Evolutionary conservation across 1,139 yeast genomes (phyloP).

Genomic region (Suhomyces chickasaworum): DNA sequence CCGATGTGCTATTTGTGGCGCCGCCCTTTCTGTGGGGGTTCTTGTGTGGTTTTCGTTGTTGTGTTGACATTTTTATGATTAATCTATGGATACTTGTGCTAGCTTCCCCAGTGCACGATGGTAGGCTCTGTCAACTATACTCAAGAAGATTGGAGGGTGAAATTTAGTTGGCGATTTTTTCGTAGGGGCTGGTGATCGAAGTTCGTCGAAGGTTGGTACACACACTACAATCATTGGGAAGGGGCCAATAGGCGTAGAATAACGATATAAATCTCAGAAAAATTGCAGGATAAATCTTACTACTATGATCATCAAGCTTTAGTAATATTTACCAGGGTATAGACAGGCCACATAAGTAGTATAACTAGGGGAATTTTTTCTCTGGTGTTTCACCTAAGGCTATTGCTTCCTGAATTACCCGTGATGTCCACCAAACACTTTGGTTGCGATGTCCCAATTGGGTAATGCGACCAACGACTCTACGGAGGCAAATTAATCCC

Average conservation of each 20-base stretch:
- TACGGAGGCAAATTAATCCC: background rate
- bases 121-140: slow-evolving; percentile 13
- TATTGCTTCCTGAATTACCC: background rate
- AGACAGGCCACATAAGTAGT: too few species aligned
- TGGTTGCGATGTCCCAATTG: background rate
- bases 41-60: slow-evolving; percentile 45
- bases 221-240: slow-evolving; percentile 7
- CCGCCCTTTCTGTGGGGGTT: slow-evolving; percentile 47
- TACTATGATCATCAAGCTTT: too few species aligned
- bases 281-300: too few species aligned
- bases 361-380: too few species aligned
- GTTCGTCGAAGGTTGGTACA: slow-evolving; percentile 13
- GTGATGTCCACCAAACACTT: background rate
- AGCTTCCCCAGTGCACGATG: slow-evolving; percentile 12
- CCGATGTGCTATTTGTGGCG: slow-evolving; percentile 19
- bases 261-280: background rate
- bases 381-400: background rate
- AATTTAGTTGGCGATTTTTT: slow-evolving; percentile 12
- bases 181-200: slow-evolving; percentile 16
- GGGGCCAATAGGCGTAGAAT: background rate
- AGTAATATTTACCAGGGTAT: too few species aligned
- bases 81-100: slow-evolving; percentile 12
- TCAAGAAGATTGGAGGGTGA: slow-evolving; percentile 11
- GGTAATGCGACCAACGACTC: background rate
- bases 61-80: slow-evolving; percentile 21